phyloP scores from a whole-genome alignment of 805 yeast species.

The Yueomyces sp. region DNA sequence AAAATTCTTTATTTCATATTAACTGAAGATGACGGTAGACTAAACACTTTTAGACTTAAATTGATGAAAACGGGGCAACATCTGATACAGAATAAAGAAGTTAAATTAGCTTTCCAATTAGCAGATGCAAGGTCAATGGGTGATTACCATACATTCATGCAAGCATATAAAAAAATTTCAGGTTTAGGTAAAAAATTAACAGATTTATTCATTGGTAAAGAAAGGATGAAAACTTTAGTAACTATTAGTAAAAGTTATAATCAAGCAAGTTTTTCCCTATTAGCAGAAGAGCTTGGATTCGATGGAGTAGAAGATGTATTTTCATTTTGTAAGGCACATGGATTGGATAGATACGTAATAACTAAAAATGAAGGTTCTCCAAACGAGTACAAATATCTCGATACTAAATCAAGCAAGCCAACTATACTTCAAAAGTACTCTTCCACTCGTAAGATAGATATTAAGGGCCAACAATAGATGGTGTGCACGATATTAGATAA shows the following conservation, averaged over 20 bases:
- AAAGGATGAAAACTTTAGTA: slow-evolving; percentile 43
- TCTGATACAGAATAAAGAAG: slow-evolving; percentile 9
- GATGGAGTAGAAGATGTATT: slow-evolving; percentile 25
- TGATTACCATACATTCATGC: slow-evolving; percentile 44
- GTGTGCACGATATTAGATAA: not conserved
- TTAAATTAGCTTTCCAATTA: slow-evolving; percentile 19
- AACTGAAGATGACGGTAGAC: slow-evolving; percentile 41
- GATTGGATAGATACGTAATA: slow-evolving; percentile 25
- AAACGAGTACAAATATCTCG: slow-evolving; percentile 23
- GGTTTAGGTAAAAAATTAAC: slow-evolving; percentile 34
- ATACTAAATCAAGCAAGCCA: slow-evolving; percentile 23
- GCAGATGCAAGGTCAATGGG: slow-evolving; percentile 23
- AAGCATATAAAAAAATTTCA: slow-evolving; percentile 27
- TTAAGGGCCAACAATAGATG: slow-evolving; percentile 58
- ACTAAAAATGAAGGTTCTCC: slow-evolving; percentile 14
- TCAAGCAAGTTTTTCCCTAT: slow-evolving; percentile 28
- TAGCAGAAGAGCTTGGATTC: slow-evolving; percentile 30
- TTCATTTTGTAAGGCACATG: slow-evolving; percentile 30
- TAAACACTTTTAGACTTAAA: slow-evolving; percentile 14
- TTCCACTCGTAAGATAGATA: slow-evolving; percentile 52
- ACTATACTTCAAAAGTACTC: slow-evolving; percentile 26
- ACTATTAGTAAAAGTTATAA: slow-evolving; percentile 46
- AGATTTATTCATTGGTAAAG: slow-evolving; percentile 42
- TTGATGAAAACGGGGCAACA: slow-evolving; percentile 7
- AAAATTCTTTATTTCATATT: slow-evolving; percentile 61